Conservation (phyloP, 768 basidiomycete genomes). For the Pisolithus albus region DNA sequence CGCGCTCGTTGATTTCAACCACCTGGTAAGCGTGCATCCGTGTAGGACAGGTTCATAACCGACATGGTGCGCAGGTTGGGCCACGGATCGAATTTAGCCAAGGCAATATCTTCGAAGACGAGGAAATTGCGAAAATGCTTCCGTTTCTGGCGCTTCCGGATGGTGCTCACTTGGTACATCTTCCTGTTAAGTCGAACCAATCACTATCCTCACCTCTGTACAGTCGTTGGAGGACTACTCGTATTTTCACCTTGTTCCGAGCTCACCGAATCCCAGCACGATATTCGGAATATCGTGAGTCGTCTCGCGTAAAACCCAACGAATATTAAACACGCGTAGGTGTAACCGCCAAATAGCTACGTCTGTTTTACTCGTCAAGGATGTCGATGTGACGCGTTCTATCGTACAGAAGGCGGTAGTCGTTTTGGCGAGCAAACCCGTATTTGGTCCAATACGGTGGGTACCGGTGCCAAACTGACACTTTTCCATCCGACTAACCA, state of each 20-base stretch:
- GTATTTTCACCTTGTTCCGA: slow-evolving; percentile 87
- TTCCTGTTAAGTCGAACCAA: not conserved
- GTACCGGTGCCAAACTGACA: slow-evolving; percentile 1
- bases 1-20: slow-evolving; percentile 93
- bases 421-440: slow-evolving; percentile 82
- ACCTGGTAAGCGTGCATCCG: slow-evolving; percentile 52
- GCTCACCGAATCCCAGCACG: slow-evolving; percentile 64
- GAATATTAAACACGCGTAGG: slow-evolving; percentile 31
- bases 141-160: slow-evolving; percentile 97
- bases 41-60: slow-evolving; percentile 8
- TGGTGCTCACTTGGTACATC: slow-evolving; percentile 80
- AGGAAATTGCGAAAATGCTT: slow-evolving; percentile 76
- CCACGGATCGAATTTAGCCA: slow-evolving; percentile 83
- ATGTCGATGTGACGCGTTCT: slow-evolving; percentile 84
- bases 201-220: slow-evolving; percentile 4
- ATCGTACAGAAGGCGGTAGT: slow-evolving; percentile 98
- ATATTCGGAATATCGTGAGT: slow-evolving; percentile 91
- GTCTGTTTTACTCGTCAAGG: slow-evolving; percentile 67
- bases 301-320: not conserved
- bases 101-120: slow-evolving; percentile 77
- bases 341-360: slow-evolving; percentile 94
- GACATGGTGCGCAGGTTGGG: slow-evolving; percentile 55
- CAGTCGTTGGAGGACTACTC: slow-evolving; percentile 75
- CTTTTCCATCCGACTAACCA: slow-evolving; percentile 1
- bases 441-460: slow-evolving; percentile 90